Conservation (phyloP, 2,329 filamentous ascomycete genomes). For the Phialophora macrospora region DNA sequence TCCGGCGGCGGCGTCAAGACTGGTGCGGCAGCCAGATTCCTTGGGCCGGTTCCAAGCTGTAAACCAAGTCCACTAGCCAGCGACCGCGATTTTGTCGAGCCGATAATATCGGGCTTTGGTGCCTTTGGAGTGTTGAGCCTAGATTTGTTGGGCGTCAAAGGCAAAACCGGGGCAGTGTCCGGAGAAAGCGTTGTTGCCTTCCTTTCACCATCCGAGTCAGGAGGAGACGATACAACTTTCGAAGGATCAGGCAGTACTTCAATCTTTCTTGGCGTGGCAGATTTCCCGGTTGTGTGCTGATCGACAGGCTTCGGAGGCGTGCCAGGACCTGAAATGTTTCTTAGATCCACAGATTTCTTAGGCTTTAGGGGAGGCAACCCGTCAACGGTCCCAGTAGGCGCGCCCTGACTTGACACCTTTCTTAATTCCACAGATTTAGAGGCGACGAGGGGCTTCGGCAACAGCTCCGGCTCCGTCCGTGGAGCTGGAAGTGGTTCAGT, state of each 20-base stretch:
- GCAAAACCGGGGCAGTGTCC: conserved; percentile 14
- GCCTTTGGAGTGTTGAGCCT: conserved; percentile 34
- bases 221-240: conserved; percentile 19
- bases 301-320: conserved; percentile 6
- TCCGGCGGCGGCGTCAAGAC: conserved; percentile 38
- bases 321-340: conserved; percentile 33
- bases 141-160: conserved; percentile 35
- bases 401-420: conserved; percentile 33
- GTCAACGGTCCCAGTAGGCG: conserved; percentile 3
- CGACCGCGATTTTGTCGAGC: conserved; percentile 13
- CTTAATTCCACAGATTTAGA: conserved; percentile 42
- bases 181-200: conserved; percentile 11
- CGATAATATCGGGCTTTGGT: conserved; percentile 17
- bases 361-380: conserved; percentile 38
- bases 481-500: not conserved
- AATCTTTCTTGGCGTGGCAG: conserved; percentile 32
- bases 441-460: conserved; percentile 39
- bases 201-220: conserved; percentile 20
- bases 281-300: not conserved
- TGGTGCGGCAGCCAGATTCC: conserved; percentile 22
- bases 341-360: conserved; percentile 42
- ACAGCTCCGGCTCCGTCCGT: conserved; percentile 19
- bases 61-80: conserved; percentile 32
- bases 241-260: conserved; percentile 29
- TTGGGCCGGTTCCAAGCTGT: conserved; percentile 29